Evolutionary conservation across 345 rosid species (phyloP).

Genomic region (Eucalyptus cloeziana): DNA sequence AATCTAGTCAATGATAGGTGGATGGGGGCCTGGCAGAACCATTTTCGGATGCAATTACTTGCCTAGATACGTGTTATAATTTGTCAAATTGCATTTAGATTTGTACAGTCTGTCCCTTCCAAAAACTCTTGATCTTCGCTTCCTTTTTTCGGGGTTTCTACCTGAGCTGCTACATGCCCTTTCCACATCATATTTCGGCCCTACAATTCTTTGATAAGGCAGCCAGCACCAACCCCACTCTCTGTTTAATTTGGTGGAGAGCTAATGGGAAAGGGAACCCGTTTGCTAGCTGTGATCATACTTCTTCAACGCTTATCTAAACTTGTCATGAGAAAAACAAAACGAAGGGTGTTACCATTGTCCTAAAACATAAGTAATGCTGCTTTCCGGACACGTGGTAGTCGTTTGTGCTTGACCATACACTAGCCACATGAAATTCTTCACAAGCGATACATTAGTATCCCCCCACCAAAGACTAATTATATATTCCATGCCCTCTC

Average conservation of each 20-base stretch:
- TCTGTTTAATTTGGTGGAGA: background rate
- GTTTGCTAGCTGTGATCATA: background rate
- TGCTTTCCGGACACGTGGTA: background rate
- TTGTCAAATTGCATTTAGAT: background rate
- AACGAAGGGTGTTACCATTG: background rate
- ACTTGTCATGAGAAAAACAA: background rate
- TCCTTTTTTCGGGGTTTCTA: background rate
- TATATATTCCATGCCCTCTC: background rate
- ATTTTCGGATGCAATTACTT: background rate
- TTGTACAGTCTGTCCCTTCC: background rate
- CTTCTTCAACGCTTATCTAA: background rate
- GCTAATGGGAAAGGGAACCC: background rate
- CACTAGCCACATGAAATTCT: background rate
- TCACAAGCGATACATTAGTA: background rate
- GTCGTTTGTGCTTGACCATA: background rate
- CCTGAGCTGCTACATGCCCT: background rate
- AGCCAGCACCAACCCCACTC: background rate
- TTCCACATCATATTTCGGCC: background rate
- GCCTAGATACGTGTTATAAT: background rate
- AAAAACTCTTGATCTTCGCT: background rate
- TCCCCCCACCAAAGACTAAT: background rate
- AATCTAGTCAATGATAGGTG: background rate
- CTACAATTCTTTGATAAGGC: background rate
- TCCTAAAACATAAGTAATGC: background rate
- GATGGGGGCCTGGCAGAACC: background rate